Conservation (phyloP, 192 early-diverging fungal species). For the Gigaspora rosea region DNA sequence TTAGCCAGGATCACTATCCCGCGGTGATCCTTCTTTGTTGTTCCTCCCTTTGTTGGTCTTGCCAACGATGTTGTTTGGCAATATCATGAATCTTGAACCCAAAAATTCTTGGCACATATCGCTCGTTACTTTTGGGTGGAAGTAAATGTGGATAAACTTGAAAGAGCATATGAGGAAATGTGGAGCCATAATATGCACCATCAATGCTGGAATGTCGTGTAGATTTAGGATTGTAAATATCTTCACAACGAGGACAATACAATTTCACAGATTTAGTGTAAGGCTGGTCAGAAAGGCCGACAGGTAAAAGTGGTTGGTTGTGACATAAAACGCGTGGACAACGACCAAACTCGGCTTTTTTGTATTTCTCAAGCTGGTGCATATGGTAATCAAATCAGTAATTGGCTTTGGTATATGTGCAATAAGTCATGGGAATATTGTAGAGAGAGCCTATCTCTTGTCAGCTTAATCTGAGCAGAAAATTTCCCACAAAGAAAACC, state of each 20-base stretch:
- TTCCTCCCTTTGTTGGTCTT: constrained; percentile 82
- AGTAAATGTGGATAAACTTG: constrained; percentile 84
- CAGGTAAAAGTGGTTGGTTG: constrained; percentile 85
- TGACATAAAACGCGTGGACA: constrained; percentile 95
- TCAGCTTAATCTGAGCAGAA: too few species aligned
- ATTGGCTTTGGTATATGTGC: too few species aligned
- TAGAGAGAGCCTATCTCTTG: too few species aligned
- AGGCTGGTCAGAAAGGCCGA: constrained; percentile 87
- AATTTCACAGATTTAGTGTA: constrained; percentile 87
- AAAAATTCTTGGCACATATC: constrained; percentile 97
- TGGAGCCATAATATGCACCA: constrained; percentile 96
- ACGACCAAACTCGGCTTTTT: constrained; percentile 91
- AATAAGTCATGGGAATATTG: too few species aligned
- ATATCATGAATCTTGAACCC: constrained; percentile 92
- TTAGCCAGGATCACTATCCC: not conserved
- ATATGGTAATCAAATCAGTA: constrained; percentile 6
- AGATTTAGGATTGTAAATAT: constrained; percentile 93
- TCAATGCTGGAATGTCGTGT: constrained; percentile 84
- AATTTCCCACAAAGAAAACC: too few species aligned
- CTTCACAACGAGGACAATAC: constrained; percentile 96
- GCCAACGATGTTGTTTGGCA: constrained; percentile 87
- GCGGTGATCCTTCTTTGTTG: constrained; percentile 55
- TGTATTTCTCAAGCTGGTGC: constrained; percentile 82
- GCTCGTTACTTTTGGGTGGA: constrained; percentile 75
- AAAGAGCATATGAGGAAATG: constrained; percentile 95